phyloP scores from a whole-genome alignment of 805 yeast genomes.

The Ogataea degrootiae region DNA sequence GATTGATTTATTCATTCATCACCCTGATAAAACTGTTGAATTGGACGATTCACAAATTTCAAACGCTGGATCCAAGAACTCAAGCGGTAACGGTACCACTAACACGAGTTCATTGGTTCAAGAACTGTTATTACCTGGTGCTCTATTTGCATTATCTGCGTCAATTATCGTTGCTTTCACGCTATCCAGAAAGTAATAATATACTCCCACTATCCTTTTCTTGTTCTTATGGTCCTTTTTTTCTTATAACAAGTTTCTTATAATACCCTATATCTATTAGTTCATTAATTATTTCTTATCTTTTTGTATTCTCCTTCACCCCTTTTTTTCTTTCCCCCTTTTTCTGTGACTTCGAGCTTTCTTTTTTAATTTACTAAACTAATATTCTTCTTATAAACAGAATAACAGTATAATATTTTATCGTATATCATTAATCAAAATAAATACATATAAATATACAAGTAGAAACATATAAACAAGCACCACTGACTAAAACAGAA shows the following conservation, averaged over 20 bases:
- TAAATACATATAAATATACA: no score
- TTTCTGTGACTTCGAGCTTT: not conserved
- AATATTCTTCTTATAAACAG: conserved; percentile 5
- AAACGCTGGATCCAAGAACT: conserved; percentile 1
- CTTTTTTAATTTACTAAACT: not conserved
- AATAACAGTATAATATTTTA: not conserved
- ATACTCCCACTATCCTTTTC: not conserved
- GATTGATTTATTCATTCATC: conserved; percentile 70
- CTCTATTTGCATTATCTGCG: conserved; percentile 54
- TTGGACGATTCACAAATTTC: conserved; percentile 10
- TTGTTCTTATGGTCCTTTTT: not conserved
- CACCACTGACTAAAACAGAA: not conserved
- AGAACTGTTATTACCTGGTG: conserved; percentile 60
- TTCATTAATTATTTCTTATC: not conserved
- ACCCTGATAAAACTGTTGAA: conserved; percentile 43
- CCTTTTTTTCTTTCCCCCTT: not conserved
- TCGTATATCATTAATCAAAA: not conserved
- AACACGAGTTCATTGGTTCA: conserved; percentile 37
- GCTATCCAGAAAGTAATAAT: conserved; percentile 37
- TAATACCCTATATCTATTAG: not conserved
- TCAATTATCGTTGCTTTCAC: conserved; percentile 53
- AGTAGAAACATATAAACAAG: not conserved
- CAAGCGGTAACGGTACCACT: not conserved
- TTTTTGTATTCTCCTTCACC: no score
- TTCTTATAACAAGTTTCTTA: not conserved